Conservation (phyloP, 2,329 filamentous ascomycete species). For the Aspergillus puulaauensis region DNA sequence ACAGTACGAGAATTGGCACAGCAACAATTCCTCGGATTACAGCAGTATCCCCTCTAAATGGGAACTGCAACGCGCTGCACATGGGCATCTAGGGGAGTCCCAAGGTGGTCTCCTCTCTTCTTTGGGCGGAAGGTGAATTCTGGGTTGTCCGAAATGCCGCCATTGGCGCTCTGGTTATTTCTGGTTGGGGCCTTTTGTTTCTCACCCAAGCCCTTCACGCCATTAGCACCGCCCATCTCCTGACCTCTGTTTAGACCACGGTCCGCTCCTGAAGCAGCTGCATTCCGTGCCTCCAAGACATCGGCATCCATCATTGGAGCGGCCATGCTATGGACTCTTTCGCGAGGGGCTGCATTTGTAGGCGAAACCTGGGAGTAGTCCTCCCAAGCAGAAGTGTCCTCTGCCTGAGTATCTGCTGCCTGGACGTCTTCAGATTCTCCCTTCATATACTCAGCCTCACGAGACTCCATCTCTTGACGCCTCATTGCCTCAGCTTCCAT, state of each 20-base stretch:
- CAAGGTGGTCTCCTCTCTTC: neutral
- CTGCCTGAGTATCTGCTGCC: neutral
- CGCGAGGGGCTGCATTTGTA: neutral
- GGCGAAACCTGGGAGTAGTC: neutral
- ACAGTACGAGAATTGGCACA: neutral
- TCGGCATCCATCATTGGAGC: conserved; percentile 9
- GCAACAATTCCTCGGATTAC: neutral
- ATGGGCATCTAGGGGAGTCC: conserved; percentile 5
- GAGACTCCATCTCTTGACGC: neutral
- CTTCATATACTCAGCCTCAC: neutral
- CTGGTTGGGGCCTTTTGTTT: neutral
- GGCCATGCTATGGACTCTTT: conserved; percentile 4
- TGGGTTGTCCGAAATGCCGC: neutral
- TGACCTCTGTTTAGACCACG: neutral
- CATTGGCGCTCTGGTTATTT: conserved; percentile 3
- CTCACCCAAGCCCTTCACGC: neutral
- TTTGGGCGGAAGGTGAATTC: neutral
- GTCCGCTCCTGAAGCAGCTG: neutral
- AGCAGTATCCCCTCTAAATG: conserved; percentile 3
- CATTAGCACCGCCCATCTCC: neutral
- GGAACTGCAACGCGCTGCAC: conserved; percentile 15
- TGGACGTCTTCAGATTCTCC: neutral
- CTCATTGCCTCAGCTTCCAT: no score
- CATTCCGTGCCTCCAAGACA: neutral
- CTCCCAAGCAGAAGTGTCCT: neutral